A percentile compares a stretch with the other conserved stretches of the same genome.
Conservation (phyloP, 1,284 basidiomycete genomes). For the Xerocomus amazonicus region DNA sequence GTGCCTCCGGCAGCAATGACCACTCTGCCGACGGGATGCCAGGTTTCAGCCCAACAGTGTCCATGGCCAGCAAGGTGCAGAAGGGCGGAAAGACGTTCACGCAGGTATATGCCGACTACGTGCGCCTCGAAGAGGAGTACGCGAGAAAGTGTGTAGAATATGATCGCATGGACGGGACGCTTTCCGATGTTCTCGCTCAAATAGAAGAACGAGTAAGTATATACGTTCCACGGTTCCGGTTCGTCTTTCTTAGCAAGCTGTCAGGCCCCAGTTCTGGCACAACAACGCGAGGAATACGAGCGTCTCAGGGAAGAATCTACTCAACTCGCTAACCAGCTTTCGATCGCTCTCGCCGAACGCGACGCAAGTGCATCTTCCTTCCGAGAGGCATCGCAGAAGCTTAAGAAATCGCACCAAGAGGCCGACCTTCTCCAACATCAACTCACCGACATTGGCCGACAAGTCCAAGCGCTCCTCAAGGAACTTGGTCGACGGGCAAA, state of each 20-base stretch:
- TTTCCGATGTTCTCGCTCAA: slow-evolving; percentile 72
- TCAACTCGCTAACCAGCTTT: slow-evolving; percentile 77
- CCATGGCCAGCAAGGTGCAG: slow-evolving; percentile 77
- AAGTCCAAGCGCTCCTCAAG: slow-evolving; percentile 77
- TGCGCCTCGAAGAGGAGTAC: slow-evolving; percentile 80
- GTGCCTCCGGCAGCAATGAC: slow-evolving; percentile 46
- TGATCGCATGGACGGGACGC: slow-evolving; percentile 74
- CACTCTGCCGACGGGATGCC: slow-evolving; percentile 50
- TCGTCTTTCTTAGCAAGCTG: slow-evolving; percentile 1
- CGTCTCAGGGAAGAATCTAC: slow-evolving; percentile 73
- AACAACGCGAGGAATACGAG: slow-evolving; percentile 84
- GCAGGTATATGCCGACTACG: slow-evolving; percentile 86
- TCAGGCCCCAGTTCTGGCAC: slow-evolving; percentile 84
- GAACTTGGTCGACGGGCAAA: slow-evolving; percentile 81
- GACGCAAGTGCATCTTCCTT: slow-evolving; percentile 51
- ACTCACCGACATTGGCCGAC: slow-evolving; percentile 82
- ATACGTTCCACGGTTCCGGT: neutral
- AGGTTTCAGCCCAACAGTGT: slow-evolving; percentile 78
- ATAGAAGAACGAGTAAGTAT: slow-evolving; percentile 81
- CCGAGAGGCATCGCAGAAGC: slow-evolving; percentile 59
- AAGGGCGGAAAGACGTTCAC: slow-evolving; percentile 83
- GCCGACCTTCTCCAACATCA: slow-evolving; percentile 72
- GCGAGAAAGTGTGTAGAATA: slow-evolving; percentile 76
- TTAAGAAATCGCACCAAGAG: slow-evolving; percentile 62
- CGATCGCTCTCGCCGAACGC: slow-evolving; percentile 66